These are phyloP conservation scores for Russula sp. DNA, from an alignment of 768 basidiomycete genomes.

Conservation along the genomic window DNA sequence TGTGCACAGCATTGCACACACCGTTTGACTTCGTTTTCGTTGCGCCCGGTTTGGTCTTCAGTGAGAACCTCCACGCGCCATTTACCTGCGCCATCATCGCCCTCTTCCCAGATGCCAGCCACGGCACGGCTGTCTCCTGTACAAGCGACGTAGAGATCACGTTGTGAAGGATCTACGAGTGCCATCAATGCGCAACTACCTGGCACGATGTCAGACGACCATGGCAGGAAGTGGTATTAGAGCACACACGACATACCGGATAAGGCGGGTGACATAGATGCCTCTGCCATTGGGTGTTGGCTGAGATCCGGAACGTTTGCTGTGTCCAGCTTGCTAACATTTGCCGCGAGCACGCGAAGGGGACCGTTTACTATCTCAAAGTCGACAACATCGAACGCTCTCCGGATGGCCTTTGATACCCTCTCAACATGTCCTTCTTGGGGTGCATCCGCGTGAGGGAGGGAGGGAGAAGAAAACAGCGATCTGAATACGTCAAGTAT, in stretches of 20 bases:
- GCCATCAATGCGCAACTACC: slow-evolving; percentile 93
- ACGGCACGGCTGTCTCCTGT: slow-evolving; percentile 95
- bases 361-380: slow-evolving; percentile 78
- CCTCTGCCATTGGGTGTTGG: slow-evolving; percentile 64
- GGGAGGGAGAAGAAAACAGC: slow-evolving; percentile 35
- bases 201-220: slow-evolving; percentile 33
- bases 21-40: slow-evolving; percentile 81
- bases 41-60: slow-evolving; percentile 95
- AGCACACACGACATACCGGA: slow-evolving; percentile 49
- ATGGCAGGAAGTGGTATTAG: background rate
- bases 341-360: slow-evolving; percentile 62
- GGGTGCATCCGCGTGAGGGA: slow-evolving; percentile 33
- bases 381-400: slow-evolving; percentile 81
- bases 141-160: slow-evolving; percentile 84
- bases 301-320: slow-evolving; percentile 62
- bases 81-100: slow-evolving; percentile 57
- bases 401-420: slow-evolving; percentile 65
- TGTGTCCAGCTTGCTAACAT: slow-evolving; percentile 49
- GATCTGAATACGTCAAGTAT: slow-evolving; percentile 42
- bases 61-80: slow-evolving; percentile 95
- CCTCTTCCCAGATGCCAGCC: slow-evolving; percentile 84
- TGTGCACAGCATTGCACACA: slow-evolving; percentile 38
- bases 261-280: slow-evolving; percentile 79
- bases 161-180: slow-evolving; percentile 78
- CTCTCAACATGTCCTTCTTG: slow-evolving; percentile 48